Percentiles rank a stretch among this genome's conserved stretches.
Conservation (phyloP, 2,329 filamentous ascomycete species). For the Pseudogymnoascus sp. region DNA sequence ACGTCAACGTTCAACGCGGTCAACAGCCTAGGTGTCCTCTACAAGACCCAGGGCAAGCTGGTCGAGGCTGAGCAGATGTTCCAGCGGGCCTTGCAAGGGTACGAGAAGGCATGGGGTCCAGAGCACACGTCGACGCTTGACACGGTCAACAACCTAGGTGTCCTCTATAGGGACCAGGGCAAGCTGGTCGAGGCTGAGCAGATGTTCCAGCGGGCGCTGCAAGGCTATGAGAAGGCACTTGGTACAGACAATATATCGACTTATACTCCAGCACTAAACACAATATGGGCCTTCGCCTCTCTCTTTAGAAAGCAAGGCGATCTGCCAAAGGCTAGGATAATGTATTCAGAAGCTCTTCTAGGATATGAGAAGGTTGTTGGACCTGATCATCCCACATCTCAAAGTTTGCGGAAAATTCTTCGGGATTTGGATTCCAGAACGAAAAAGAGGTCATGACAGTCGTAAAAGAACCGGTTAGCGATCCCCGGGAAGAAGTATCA, state of each 20-base stretch:
- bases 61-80: too few species aligned
- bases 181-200: too few species aligned
- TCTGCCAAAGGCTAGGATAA: constrained; percentile 19
- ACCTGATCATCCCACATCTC: constrained; percentile 16
- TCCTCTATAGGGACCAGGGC: too few species aligned
- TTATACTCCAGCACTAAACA: constrained; percentile 25
- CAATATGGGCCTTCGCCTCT: constrained; percentile 20
- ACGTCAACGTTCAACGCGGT: too few species aligned
- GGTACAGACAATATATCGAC: constrained; percentile 20
- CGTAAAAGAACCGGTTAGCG: not conserved
- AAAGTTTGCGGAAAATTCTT: not conserved
- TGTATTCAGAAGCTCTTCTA: constrained; percentile 18
- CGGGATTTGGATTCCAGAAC: not conserved
- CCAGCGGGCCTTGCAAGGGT: too few species aligned
- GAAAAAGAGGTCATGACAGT: not conserved
- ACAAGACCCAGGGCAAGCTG: too few species aligned
- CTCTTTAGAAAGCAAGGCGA: not conserved
- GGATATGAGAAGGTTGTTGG: constrained; percentile 20
- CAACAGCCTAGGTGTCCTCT: too few species aligned
- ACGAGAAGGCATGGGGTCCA: too few species aligned
- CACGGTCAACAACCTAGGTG: too few species aligned
- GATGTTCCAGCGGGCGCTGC: constrained; percentile 28
- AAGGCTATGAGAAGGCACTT: constrained; percentile 23
- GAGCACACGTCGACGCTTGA: too few species aligned
- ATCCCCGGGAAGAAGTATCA: not conserved